phyloP scores from a whole-genome alignment of 805 yeast genomes.

The Saccharomycopsis schoenii region DNA sequence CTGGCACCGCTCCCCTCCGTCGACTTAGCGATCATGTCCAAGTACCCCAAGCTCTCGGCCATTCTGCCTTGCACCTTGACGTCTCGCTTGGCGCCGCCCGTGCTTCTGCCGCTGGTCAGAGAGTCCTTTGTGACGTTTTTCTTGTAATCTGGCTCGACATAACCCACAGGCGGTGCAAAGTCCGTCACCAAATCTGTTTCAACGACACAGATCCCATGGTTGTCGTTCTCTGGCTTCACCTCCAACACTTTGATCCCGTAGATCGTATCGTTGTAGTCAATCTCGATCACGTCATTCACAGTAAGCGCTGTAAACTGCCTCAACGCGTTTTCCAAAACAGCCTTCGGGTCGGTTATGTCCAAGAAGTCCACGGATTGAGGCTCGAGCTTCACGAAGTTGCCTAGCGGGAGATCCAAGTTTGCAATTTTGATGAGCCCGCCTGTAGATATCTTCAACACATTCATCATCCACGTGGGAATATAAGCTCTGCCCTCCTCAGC shows the following conservation, averaged over 20 bases:
- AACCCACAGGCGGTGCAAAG: conserved; percentile 98
- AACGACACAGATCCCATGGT: conserved; percentile 78
- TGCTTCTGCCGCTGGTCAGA: conserved; percentile 12
- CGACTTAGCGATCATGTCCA: conserved; percentile 14
- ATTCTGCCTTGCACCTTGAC: conserved; percentile 45
- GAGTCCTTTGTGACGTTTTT: conserved; percentile 25
- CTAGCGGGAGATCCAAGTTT: conserved; percentile 72
- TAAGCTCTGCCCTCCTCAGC: conserved; percentile 97
- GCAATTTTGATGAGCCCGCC: conserved; percentile 71
- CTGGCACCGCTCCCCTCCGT: conserved; percentile 14
- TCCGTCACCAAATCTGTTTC: conserved; percentile 97
- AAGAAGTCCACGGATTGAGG: conserved; percentile 92
- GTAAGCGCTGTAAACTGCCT: conserved; percentile 85
- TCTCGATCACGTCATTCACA: conserved; percentile 73
- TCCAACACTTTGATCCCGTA: conserved; percentile 80
- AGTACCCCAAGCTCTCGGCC: conserved; percentile 33
- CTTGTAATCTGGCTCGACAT: conserved; percentile 78
- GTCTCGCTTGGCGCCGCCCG: neutral
- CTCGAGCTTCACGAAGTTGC: conserved; percentile 82
- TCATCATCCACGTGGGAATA: conserved; percentile 95
- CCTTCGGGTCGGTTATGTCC: conserved; percentile 92
- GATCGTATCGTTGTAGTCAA: conserved; percentile 68
- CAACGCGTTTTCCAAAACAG: conserved; percentile 87
- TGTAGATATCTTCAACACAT: conserved; percentile 56
- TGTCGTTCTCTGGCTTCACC: conserved; percentile 62